A percentile compares a stretch with the other conserved stretches of the same genome.
Evolutionary conservation across 768 basidiomycete genomes (phyloP).

Genomic region (Rhodotorula taiwanensis): DNA sequence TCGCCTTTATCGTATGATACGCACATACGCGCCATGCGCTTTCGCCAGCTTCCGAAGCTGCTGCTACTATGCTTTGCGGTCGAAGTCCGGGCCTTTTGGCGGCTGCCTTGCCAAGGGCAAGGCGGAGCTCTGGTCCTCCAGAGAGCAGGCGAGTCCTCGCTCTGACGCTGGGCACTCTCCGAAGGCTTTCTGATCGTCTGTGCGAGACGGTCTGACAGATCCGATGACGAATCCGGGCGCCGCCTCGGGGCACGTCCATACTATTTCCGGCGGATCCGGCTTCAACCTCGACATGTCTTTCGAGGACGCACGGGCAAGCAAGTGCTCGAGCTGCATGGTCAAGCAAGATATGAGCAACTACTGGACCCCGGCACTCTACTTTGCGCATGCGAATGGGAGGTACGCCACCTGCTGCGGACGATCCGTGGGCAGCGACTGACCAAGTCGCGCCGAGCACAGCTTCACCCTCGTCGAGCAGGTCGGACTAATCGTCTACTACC

Average conservation of each 20-base stretch:
- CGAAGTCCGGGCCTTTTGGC: constrained; percentile 15
- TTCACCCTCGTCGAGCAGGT: constrained; percentile 14
- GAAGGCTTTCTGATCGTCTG: background rate
- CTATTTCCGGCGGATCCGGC: constrained; percentile 9
- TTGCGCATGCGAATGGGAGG: background rate
- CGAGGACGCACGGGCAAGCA: background rate
- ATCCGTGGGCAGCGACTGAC: background rate
- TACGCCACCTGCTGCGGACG: background rate
- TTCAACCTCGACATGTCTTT: constrained; percentile 28
- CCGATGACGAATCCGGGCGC: constrained; percentile 6
- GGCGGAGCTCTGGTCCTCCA: background rate
- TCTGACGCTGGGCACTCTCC: background rate
- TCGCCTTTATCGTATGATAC: too few relatives aligned
- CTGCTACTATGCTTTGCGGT: too few relatives aligned
- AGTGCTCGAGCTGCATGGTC: constrained; percentile 14
- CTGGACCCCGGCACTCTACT: constrained; percentile 12
- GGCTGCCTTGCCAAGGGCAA: background rate
- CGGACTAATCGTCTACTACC: constrained; percentile 8
- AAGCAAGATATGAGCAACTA: constrained; percentile 26
- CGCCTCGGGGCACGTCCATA: background rate
- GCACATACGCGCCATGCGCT: too few relatives aligned
- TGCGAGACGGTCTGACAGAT: background rate
- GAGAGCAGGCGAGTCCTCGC: constrained; percentile 1
- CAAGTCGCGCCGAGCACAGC: background rate
- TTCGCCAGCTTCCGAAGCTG: too few relatives aligned